A percentile compares a stretch with the other conserved stretches of the same genome.
Conservation (phyloP, 2,329 filamentous ascomycete species). For the Penicillium freii region DNA sequence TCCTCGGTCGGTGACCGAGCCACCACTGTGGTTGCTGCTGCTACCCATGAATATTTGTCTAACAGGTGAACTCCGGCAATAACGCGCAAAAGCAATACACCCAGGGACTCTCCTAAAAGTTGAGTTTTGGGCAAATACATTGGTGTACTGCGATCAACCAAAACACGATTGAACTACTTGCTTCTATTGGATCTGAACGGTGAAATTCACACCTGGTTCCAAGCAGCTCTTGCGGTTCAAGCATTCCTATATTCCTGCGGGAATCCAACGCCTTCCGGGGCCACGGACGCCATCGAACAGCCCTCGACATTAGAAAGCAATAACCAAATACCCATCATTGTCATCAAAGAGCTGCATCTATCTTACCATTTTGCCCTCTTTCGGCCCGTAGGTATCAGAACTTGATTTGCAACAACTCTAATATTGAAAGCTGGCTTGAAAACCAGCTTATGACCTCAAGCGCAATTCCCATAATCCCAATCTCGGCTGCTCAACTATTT, state of each 20-base stretch:
- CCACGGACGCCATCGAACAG: not conserved
- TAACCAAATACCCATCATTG: not conserved
- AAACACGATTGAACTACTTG: not conserved
- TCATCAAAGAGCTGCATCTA: not conserved
- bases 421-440: not conserved
- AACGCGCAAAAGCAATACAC: not conserved
- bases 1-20: not conserved
- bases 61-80: not conserved
- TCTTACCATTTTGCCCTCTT: not conserved
- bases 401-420: not conserved
- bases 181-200: not conserved
- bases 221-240: not conserved
- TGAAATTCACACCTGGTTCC: not conserved
- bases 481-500: constrained; percentile 28
- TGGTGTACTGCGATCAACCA: not conserved
- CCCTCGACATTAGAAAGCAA: not conserved
- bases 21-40: not conserved
- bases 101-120: not conserved
- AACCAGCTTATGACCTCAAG: not conserved
- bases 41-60: not conserved
- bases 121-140: not conserved
- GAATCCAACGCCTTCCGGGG: not conserved
- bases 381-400: not conserved
- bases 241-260: not conserved
- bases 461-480: constrained; percentile 29